Conservation (phyloP, 2,329 filamentous ascomycete genomes). For the Fusarium tjaetaba region DNA sequence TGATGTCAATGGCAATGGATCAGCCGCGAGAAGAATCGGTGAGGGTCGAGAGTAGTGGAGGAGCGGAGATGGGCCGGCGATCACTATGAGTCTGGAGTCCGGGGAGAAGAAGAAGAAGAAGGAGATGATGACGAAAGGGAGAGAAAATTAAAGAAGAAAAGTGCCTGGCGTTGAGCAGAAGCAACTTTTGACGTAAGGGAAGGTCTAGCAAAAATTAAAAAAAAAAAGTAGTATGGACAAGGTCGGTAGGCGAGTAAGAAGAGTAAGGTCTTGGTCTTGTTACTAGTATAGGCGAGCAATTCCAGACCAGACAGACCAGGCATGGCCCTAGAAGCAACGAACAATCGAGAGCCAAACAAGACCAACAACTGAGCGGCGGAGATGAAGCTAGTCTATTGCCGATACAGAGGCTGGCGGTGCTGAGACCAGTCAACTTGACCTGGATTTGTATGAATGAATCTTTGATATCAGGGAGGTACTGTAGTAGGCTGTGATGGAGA, state of each 20-base stretch:
- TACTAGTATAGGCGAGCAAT: slow-evolving; percentile 12
- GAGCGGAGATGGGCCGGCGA: slow-evolving; percentile 29
- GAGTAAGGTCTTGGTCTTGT: background rate
- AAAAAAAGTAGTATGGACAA: background rate
- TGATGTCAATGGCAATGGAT: slow-evolving; percentile 38
- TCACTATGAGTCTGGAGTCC: slow-evolving; percentile 14
- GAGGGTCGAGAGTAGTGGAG: slow-evolving; percentile 27
- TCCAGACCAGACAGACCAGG: slow-evolving; percentile 18
- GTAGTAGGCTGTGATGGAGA: slow-evolving; percentile 3
- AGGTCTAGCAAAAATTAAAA: background rate
- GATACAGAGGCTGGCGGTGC: slow-evolving; percentile 26
- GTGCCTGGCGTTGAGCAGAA: slow-evolving; percentile 8
- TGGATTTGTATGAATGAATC: background rate
- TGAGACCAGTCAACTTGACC: slow-evolving; percentile 22
- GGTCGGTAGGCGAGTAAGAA: slow-evolving; percentile 9
- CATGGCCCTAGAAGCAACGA: slow-evolving; percentile 28
- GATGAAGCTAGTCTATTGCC: slow-evolving; percentile 39
- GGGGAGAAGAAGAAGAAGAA: background rate
- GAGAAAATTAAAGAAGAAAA: slow-evolving; percentile 4
- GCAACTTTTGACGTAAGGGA: slow-evolving; percentile 26
- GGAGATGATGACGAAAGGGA: slow-evolving; percentile 1
- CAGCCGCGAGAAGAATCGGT: slow-evolving; percentile 33
- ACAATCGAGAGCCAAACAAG: slow-evolving; percentile 22
- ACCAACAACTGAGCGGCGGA: slow-evolving; percentile 19
- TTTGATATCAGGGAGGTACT: background rate